Evolutionary conservation across 371 early-diverging fungal species (phyloP), one percentile per base, ranked within the genome.

Genomic region (Dinochytrium kinnereticum): DNA sequence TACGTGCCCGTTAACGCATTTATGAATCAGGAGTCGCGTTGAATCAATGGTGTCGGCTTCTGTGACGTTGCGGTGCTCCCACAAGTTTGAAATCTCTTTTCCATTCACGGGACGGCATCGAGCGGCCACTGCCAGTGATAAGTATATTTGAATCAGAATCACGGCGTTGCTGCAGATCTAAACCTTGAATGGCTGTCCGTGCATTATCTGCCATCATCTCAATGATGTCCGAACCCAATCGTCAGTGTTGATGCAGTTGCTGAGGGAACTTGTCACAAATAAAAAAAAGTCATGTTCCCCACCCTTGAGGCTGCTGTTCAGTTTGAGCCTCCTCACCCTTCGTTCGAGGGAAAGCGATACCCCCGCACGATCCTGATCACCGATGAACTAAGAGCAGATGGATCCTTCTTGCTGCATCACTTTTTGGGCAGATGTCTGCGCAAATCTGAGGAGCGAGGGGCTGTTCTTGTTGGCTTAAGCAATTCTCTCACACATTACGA

Each of bases 401-500:
- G 85, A 33, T 86, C 89, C 74, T 92, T 91, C 78, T 77, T 92
- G 40, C 59, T 92, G 34, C 90, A 92, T 64, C 91, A 91, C 75
- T 91, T 92, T 76, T 78, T 91, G 38, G 84, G 82, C 30, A 89
- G 90, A 74, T 90, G 90, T 30, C 68, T 92, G 15, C 88, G 90
- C 70, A 82, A 82, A 0, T 19, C 21, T 7, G 57, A 26, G 57
- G 57, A 55, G 24, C 10, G 57, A 10, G 81, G 77, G 51, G 90
- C 90, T 17, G 81, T 91, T 21, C 76, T 92, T 31, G 87, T 91
- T 10, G 91, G 91, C 0, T 77, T 92, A 10, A 84, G 89, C 3
- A 90, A 91, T 53, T 89, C 87, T 76, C 85, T 90, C 37, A 87
- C 87, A 34, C 91, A 91, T 76, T 91, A 91, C 76, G 83, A 87